Percentiles rank a stretch among this genome's conserved stretches.
Evolutionary conservation across 306 rosid genomes (phyloP).

Genomic region (Medicago truncatula): DNA sequence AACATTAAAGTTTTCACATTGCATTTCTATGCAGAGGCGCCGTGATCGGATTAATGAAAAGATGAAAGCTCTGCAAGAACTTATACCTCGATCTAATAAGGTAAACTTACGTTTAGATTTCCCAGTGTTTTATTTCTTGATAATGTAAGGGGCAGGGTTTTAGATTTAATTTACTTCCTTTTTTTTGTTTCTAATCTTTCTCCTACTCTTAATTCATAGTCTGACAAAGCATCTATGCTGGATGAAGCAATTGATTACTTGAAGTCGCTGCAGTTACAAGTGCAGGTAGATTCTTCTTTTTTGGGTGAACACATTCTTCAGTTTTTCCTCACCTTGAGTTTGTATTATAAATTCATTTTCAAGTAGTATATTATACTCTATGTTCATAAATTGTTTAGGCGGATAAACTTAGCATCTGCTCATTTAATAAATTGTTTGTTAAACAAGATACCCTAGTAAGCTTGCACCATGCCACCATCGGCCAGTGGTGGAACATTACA

Average conservation of each 20-base stretch:
- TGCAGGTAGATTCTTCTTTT: conserved; percentile 66
- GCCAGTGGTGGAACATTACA: not conserved
- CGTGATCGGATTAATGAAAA: conserved; percentile 96
- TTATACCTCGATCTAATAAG: conserved; percentile 92
- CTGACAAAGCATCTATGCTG: conserved; percentile 95
- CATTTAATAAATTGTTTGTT: not conserved
- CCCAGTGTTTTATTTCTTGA: not conserved
- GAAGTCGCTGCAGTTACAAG: conserved; percentile 86
- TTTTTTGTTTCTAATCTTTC: conserved; percentile 14
- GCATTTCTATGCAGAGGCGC: conserved; percentile 70
- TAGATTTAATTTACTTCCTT: conserved; percentile 34
- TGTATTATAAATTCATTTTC: not conserved
- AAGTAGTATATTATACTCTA: too few species aligned
- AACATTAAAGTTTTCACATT: conserved; percentile 28
- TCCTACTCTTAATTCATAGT: conserved; percentile 53
- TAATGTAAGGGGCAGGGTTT: conserved; percentile 7
- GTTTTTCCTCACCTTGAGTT: conserved; percentile 2
- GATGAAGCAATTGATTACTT: conserved; percentile 96
- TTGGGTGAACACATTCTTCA: conserved; percentile 8
- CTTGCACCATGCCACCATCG: not conserved
- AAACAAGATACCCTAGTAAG: not conserved
- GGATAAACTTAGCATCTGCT: not conserved
- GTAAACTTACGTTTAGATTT: conserved; percentile 43
- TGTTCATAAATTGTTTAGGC: not conserved
- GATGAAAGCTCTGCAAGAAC: conserved; percentile 95